Percentiles rank a stretch among this genome's conserved stretches.
phyloP scores from a whole-genome alignment of 768 basidiomycete genomes.

The Lactarius psammicola region DNA sequence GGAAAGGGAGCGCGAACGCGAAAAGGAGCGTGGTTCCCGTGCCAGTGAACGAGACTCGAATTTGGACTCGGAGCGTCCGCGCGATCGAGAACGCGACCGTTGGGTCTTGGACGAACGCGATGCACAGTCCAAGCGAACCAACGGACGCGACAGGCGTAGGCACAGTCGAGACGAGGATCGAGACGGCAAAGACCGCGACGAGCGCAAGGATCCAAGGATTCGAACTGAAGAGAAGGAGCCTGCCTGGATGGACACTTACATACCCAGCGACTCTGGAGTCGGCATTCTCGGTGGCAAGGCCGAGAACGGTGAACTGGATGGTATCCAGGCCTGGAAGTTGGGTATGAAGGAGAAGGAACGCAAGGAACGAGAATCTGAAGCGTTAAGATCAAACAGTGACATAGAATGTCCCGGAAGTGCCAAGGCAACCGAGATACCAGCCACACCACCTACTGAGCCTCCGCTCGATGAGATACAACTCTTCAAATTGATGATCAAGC shows the following conservation, averaged over 20 bases:
- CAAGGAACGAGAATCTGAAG: slow-evolving; percentile 45
- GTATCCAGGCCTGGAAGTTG: slow-evolving; percentile 87
- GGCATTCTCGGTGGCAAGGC: slow-evolving; percentile 65
- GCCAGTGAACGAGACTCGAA: slow-evolving; percentile 30
- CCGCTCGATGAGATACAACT: slow-evolving; percentile 79
- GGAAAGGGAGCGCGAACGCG: slow-evolving; percentile 41
- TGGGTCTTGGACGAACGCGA: slow-evolving; percentile 76
- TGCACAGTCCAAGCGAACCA: slow-evolving; percentile 54
- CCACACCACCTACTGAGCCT: slow-evolving; percentile 32
- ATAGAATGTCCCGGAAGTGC: slow-evolving; percentile 31
- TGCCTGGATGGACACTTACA: slow-evolving; percentile 90
- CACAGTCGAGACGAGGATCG: slow-evolving; percentile 45
- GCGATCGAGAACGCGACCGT: slow-evolving; percentile 42
- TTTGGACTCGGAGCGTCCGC: slow-evolving; percentile 32
- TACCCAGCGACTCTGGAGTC: slow-evolving; percentile 54
- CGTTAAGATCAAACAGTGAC: slow-evolving; percentile 22
- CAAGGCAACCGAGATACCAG: slow-evolving; percentile 18
- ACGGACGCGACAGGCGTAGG: slow-evolving; percentile 62
- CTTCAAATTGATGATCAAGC: slow-evolving; percentile 81
- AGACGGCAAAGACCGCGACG: slow-evolving; percentile 47
- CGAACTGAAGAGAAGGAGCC: slow-evolving; percentile 77
- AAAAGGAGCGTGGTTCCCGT: slow-evolving; percentile 43
- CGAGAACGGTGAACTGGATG: slow-evolving; percentile 67
- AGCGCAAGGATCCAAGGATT: slow-evolving; percentile 52
- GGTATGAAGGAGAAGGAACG: slow-evolving; percentile 74